Evolutionary conservation across 352 stramenopile genomes (phyloP).

Genomic region (Pythium insidiosum): DNA sequence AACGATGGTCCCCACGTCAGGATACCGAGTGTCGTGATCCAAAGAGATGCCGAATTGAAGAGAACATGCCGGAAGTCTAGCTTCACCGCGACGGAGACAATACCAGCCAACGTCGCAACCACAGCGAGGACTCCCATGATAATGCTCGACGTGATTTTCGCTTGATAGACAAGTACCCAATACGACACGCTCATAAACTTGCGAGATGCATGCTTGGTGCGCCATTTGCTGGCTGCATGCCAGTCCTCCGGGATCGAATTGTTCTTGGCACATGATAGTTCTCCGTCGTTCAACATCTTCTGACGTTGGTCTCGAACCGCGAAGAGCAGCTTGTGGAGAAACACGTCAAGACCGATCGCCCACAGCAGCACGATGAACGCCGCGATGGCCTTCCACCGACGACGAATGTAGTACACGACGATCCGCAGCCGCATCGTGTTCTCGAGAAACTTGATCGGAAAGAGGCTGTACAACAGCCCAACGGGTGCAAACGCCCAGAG

Average conservation of each 20-base stretch:
- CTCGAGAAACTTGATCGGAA: conserved; percentile 66
- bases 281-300: conserved; percentile 23
- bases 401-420: conserved; percentile 66
- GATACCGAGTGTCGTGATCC: conserved; percentile 43
- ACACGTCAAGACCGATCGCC: conserved; percentile 53
- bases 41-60: conserved; percentile 39
- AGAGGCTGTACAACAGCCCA: conserved; percentile 42
- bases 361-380: conserved; percentile 61
- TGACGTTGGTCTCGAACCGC: conserved; percentile 27
- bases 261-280: conserved; percentile 35
- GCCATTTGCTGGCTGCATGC: conserved; percentile 36
- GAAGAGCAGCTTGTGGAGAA: conserved; percentile 47
- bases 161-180: conserved; percentile 62
- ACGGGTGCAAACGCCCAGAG: conserved; percentile 61
- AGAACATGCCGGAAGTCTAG: conserved; percentile 73
- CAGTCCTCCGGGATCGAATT: conserved; percentile 29
- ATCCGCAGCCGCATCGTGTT: conserved; percentile 56
- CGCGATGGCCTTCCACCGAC: conserved; percentile 64
- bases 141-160: conserved; percentile 48
- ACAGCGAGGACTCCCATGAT: conserved; percentile 59
- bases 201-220: conserved; percentile 12
- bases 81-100: conserved; percentile 68
- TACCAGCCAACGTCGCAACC: conserved; percentile 43
- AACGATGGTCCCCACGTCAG: conserved; percentile 37
- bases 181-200: conserved; percentile 40